Conservation (phyloP, 805 yeast genomes). For the Barnettozyma botsteinii region DNA sequence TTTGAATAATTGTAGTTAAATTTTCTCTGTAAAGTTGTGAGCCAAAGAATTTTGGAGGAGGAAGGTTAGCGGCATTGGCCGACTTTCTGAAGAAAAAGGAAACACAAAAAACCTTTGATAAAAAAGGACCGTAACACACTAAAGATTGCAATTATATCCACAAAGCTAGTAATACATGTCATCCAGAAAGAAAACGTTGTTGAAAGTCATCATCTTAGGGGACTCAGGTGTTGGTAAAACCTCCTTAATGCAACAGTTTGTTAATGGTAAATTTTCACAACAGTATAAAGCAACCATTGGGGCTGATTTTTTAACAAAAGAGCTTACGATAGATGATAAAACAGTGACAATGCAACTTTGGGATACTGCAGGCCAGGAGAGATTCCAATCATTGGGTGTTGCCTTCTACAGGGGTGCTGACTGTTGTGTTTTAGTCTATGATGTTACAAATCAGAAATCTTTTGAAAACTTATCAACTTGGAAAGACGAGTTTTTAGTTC, state of each 20-base stretch:
- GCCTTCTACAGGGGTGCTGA: slow-evolving; percentile 98
- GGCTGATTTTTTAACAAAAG: slow-evolving; percentile 93
- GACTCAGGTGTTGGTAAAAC: slow-evolving; percentile 98
- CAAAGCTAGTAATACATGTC: slow-evolving; percentile 19
- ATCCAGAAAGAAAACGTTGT: slow-evolving; percentile 62
- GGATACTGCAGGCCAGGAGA: slow-evolving; percentile 99
- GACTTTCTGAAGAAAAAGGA: background rate
- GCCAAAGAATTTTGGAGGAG: no score
- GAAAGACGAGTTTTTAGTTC: slow-evolving; percentile 94
- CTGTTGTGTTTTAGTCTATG: slow-evolving; percentile 94
- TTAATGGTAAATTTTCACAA: slow-evolving; percentile 87
- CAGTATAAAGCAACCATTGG: slow-evolving; percentile 98
- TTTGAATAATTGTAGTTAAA: slow-evolving; percentile 1
- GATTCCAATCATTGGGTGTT: slow-evolving; percentile 94
- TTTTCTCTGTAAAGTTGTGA: no score
- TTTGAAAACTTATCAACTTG: slow-evolving; percentile 84
- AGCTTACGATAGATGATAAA: slow-evolving; percentile 71
- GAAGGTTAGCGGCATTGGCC: background rate
- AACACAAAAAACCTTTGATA: background rate
- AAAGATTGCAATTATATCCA: no score
- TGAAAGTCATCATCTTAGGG: slow-evolving; percentile 88
- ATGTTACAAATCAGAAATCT: slow-evolving; percentile 90
- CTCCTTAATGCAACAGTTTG: slow-evolving; percentile 94
- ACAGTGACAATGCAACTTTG: slow-evolving; percentile 65
- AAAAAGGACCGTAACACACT: no score